Base-by-base conservation (phyloP, 2,329 filamentous ascomycete genomes). In the Drechslera avenae region DNA sequence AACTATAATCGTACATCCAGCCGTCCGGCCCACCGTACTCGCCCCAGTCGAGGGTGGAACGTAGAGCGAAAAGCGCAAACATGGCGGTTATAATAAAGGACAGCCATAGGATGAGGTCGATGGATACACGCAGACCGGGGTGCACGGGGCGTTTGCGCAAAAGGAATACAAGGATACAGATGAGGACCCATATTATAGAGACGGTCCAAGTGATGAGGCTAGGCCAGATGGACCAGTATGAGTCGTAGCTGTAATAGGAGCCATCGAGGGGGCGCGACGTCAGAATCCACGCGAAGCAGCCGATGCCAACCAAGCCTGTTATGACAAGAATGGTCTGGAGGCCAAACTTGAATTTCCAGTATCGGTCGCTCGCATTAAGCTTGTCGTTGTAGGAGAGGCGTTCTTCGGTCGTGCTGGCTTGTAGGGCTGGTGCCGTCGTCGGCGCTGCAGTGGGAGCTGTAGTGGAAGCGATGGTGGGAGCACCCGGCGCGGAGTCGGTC, bases 51-150 rank as follows among this genome's bases (percentile, higher is more conserved):
- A 54, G 16, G 2, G 68, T 21, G 5, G 52, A 35, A 2, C 59
- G 23, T 1, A 63, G 47, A 2, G 54, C 59, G 1, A 59, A 5
- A 19, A 68, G 39, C 12, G 62, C 62, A 21, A 72, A 63, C 5
- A 72, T 31, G 0, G 57, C 66, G 0, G 69, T 72, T 6, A 54
- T 19, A 14, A 73, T 54, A 44, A 68, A 66, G 10, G 62, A 59
- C 2, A 75, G 58, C 71, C 71, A 75, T 2, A 74, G 60, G 1
- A 74, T 35, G 1, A 75, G 60, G 40, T 75, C 69, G 39, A 72
- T 51, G 9, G 66, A 56, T n/a, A 75, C 71, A 26, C 63, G 66
- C 5, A 57, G 44, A 14, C 72, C 71, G 3, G 72, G 71, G 47
- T 74, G 71, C 1, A 73, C 56, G 8, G 69, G 63, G 1, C 53